phyloP scores from a whole-genome alignment of 192 early-diverging fungal genomes.

The Umbelopsis sp. region DNA sequence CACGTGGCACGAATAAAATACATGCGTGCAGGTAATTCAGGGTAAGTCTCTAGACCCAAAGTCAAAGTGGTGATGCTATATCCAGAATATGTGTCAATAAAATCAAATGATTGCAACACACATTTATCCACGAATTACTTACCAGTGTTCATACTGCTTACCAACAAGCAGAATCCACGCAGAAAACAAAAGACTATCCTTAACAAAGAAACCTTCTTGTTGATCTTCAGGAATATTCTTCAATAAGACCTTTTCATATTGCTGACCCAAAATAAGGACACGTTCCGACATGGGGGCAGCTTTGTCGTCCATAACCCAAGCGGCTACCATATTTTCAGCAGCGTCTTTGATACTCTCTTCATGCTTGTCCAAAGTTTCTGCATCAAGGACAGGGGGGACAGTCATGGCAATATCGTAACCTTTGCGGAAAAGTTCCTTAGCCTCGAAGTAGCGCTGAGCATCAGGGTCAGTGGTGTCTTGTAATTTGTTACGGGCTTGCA shows the following conservation, averaged over 20 bases:
- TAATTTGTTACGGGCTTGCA: constrained; percentile 45
- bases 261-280: constrained; percentile 60
- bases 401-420: constrained; percentile 51
- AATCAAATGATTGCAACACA: background rate
- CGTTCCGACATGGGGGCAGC: constrained; percentile 60
- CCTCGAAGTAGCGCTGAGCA: constrained; percentile 53
- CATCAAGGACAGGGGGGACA: constrained; percentile 52
- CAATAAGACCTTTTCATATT: constrained; percentile 55
- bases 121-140: background rate
- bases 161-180: constrained; percentile 60
- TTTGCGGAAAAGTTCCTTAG: constrained; percentile 53
- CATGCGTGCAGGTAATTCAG: constrained; percentile 52
- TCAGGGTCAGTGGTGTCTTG: constrained; percentile 51
- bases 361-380: constrained; percentile 47
- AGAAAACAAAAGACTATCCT: constrained; percentile 40
- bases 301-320: constrained; percentile 64
- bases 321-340: constrained; percentile 55
- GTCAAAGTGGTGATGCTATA: constrained; percentile 52
- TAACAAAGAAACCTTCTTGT: constrained; percentile 44
- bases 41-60: constrained; percentile 56
- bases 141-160: constrained; percentile 59
- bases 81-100: background rate
- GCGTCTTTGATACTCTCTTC: constrained; percentile 53
- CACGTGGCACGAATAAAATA: constrained; percentile 57
- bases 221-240: constrained; percentile 39